Evolutionary conservation across 2,329 filamentous ascomycete species (phyloP).

Genomic region (Trichoderma koningii): DNA sequence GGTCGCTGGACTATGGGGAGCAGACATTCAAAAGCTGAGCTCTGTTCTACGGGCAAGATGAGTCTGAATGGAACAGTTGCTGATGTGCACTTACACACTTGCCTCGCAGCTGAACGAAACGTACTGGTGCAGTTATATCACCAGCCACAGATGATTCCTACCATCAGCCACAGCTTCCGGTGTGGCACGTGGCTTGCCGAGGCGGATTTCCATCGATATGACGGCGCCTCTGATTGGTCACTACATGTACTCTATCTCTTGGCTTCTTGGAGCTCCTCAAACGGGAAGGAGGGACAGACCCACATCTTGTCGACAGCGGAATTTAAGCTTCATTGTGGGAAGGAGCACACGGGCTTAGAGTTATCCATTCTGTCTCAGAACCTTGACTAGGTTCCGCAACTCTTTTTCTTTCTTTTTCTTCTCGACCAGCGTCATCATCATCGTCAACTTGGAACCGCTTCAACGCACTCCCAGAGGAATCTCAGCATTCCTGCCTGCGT

Average conservation of each 20-base stretch:
- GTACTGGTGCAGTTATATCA: no score
- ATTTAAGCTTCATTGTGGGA: conserved; percentile 20
- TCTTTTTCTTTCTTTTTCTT: neutral
- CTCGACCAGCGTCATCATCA: neutral
- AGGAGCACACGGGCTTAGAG: neutral
- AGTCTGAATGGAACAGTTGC: no score
- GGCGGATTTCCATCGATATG: neutral
- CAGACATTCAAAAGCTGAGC: no score
- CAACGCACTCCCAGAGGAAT: no score
- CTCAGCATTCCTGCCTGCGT: no score
- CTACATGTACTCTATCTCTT: neutral
- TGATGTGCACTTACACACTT: no score
- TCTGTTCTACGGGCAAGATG: no score
- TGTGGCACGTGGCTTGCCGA: neutral
- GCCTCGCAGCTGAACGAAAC: no score
- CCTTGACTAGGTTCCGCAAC: neutral
- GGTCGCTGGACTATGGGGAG: no score
- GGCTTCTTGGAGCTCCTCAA: neutral
- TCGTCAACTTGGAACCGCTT: neutral
- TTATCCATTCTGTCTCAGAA: neutral
- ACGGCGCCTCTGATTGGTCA: neutral
- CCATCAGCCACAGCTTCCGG: neutral
- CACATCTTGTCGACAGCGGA: neutral
- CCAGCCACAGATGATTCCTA: no score
- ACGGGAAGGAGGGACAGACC: neutral